Evolutionary conservation across 306 rosid genomes (phyloP), one percentile per base, ranked within the genome.

Genomic region (Abrus pulchellus): DNA sequence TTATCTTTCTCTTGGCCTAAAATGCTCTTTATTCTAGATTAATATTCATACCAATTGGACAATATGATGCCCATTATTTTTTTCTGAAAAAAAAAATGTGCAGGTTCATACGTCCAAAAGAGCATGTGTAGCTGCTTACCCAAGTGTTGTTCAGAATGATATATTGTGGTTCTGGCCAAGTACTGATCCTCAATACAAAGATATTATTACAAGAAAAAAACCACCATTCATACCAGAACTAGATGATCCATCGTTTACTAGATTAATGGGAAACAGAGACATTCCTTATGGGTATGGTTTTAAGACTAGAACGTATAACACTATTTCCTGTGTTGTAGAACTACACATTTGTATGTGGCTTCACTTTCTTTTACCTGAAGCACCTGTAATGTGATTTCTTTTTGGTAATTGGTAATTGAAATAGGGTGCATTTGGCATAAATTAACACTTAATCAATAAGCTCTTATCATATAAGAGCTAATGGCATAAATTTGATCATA

Each of bases 91-190:
- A 76, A 56, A 36, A 76, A 56, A 30, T 40, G 41, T 89, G 88
- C 92, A 94, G 99, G 57, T 93, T 78, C 93, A 90, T 80, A 78
- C 94, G 0, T 89, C 79, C 72, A 90, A 93, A 84, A 91, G 78
- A 78, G 97, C 99, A 13, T 91, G 99, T 84, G 98, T 82, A 44
- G 90, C 87, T 78, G 90, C 82, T 75, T 95, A 93, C 74, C 98
- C 99, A 61, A 88, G 89, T 70, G 86, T 83, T 0, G 93, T 91
- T 88, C 98, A 93, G 85, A 85, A 90, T 73, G 87, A 82, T 79
- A 87, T 93, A 34, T 77, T 95, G 45, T 93, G 97, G 98, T 93
- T 95, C 80, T 95, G 98, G 99, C 99, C 98, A 33, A 93, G 81
- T 75, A 53, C 85, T 33, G 94, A 95, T 82, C 94, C 98, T 85